These are phyloP conservation scores for Aspergillus mulundensis DNA, from an alignment of 495 filamentous ascomycete genomes.

Conservation along the genomic window DNA sequence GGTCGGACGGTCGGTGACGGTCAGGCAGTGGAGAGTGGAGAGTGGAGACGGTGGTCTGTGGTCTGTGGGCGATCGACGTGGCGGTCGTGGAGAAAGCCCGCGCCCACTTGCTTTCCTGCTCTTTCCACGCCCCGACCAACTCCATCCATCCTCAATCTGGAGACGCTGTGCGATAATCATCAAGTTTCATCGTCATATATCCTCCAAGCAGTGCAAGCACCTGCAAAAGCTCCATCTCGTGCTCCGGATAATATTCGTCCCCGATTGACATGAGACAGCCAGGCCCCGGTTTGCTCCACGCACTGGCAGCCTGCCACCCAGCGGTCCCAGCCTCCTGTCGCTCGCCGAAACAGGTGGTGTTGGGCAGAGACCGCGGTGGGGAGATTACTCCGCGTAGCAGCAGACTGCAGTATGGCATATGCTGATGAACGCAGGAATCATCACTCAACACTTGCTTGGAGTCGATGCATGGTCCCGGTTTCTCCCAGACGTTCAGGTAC, in stretches of 20 bases:
- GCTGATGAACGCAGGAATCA: constrained; percentile 2
- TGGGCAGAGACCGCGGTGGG: constrained; percentile 34
- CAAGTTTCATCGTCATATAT: neutral
- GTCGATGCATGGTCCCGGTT: neutral
- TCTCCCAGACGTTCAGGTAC: neutral
- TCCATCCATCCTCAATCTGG: neutral
- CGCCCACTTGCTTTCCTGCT: neutral
- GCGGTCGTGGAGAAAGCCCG: constrained; percentile 10
- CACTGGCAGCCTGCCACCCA: constrained; percentile 20
- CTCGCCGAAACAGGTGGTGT: constrained; percentile 30
- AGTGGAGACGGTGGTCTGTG: neutral
- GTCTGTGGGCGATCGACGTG: constrained; percentile 18
- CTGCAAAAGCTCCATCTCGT: constrained; percentile 8
- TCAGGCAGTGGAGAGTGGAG: too few relatives aligned
- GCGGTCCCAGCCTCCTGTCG: constrained; percentile 26
- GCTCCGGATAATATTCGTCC: constrained; percentile 1
- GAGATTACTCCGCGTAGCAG: too few relatives aligned
- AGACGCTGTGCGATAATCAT: neutral
- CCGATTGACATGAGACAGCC: neutral
- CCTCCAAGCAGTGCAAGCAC: constrained; percentile 9
- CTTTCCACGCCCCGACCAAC: constrained; percentile 6
- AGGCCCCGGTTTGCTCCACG: constrained; percentile 17
- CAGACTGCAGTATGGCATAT: neutral
- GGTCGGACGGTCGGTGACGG: too few relatives aligned
- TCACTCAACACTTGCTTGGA: neutral